phyloP scores from a whole-genome alignment of 2,329 filamentous ascomycete genomes.

The Pseudocercospora fuligena region DNA sequence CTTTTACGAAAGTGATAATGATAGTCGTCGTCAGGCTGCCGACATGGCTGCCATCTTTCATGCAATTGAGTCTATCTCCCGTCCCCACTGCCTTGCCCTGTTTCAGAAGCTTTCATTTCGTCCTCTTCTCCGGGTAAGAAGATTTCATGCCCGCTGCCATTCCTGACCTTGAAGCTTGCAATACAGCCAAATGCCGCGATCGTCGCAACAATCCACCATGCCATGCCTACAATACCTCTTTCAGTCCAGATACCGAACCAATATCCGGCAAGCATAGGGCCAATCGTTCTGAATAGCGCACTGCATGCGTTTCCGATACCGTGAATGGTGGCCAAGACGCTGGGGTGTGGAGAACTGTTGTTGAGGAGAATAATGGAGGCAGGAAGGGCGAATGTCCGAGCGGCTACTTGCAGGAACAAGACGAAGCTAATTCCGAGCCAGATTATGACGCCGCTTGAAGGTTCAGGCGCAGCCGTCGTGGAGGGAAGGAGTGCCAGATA shows the following conservation, averaged over 20 bases:
- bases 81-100: slow-evolving; percentile 37
- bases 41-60: not conserved
- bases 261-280: slow-evolving; percentile 60
- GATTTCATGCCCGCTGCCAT: slow-evolving; percentile 68
- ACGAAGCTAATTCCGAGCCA: slow-evolving; percentile 70
- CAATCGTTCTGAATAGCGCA: slow-evolving; percentile 60
- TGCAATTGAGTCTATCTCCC: slow-evolving; percentile 29
- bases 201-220: slow-evolving; percentile 62
- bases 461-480: slow-evolving; percentile 50
- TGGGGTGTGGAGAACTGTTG: slow-evolving; percentile 61
- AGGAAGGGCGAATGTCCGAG: slow-evolving; percentile 69
- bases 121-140: slow-evolving; percentile 55
- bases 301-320: slow-evolving; percentile 63
- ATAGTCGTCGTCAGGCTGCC: not conserved
- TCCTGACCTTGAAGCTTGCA: slow-evolving; percentile 65
- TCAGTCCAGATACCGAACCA: slow-evolving; percentile 59
- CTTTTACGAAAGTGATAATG: not conserved
- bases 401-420: slow-evolving; percentile 71
- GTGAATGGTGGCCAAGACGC: slow-evolving; percentile 62
- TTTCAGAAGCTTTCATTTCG: slow-evolving; percentile 35
- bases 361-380: slow-evolving; percentile 63
- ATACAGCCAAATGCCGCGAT: slow-evolving; percentile 63
- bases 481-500: slow-evolving; percentile 72
- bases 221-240: slow-evolving; percentile 59
- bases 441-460: slow-evolving; percentile 60